A percentile compares a stretch with the other conserved stretches of the same genome.
phyloP scores from a whole-genome alignment of 164 flowering plant species.

The Vitis amurensis region DNA sequence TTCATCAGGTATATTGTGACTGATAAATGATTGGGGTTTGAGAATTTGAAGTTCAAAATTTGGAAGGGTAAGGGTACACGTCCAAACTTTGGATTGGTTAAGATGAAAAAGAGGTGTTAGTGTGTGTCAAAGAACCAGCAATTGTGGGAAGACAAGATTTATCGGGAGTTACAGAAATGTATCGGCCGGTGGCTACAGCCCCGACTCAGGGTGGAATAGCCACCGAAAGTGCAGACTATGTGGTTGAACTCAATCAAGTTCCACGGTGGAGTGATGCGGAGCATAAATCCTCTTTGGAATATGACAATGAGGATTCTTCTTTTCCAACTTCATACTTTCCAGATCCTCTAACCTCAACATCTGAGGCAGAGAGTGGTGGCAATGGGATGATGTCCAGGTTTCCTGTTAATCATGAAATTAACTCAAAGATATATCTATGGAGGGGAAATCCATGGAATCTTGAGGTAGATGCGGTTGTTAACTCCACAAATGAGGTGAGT shows the following conservation, averaged over 20 bases:
- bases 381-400: conserved; percentile 70
- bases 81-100: not conserved
- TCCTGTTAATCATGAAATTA: conserved; percentile 87
- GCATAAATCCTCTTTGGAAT: conserved; percentile 43
- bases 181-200: conserved; percentile 57
- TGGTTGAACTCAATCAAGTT: conserved; percentile 83
- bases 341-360: conserved; percentile 67
- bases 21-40: not conserved
- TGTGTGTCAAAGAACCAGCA: not conserved
- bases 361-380: conserved; percentile 50
- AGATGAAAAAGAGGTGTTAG: not conserved
- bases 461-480: conserved; percentile 98
- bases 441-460: conserved; percentile 98
- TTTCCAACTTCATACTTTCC: conserved; percentile 49
- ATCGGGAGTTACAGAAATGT: conserved; percentile 36
- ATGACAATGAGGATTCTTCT: conserved; percentile 59
- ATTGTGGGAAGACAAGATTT: conserved; percentile 8
- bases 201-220: conserved; percentile 62
- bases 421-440: conserved; percentile 92
- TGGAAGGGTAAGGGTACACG: not conserved
- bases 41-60: not conserved
- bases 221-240: conserved; percentile 64
- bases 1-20: not conserved
- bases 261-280: conserved; percentile 95
- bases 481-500: conserved; percentile 94